Evolutionary conservation across 2,329 filamentous ascomycete species (phyloP).

Genomic region (Paecilomyces formosus): DNA sequence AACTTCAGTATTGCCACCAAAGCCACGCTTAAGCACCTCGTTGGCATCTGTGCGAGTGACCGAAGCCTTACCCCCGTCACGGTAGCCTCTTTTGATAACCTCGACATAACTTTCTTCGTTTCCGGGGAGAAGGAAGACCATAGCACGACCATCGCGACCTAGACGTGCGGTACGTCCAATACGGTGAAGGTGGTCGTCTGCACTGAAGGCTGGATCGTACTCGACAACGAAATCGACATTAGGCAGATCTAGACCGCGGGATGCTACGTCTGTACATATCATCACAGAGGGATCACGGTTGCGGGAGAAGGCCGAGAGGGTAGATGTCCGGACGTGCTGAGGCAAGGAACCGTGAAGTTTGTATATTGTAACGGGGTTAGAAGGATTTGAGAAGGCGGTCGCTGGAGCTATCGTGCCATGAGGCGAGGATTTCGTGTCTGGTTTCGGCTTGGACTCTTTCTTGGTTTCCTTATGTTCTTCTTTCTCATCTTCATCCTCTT

Average conservation of each 20-base stretch:
- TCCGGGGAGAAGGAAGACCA: constrained; percentile 85
- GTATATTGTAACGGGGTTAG: constrained; percentile 73
- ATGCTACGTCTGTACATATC: constrained; percentile 91
- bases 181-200: constrained; percentile 88
- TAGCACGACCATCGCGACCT: constrained; percentile 75
- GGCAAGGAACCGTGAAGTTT: constrained; percentile 87
- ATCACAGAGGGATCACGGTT: constrained; percentile 71
- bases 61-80: constrained; percentile 51
- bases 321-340: constrained; percentile 79
- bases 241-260: constrained; percentile 88
- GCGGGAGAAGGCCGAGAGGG: constrained; percentile 69
- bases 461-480: constrained; percentile 3
- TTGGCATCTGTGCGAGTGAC: constrained; percentile 57
- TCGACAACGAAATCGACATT: constrained; percentile 93
- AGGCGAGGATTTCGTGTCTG: constrained; percentile 18
- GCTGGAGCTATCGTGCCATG: constrained; percentile 49
- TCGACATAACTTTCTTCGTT: constrained; percentile 86
- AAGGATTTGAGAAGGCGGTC: constrained; percentile 64
- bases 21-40: constrained; percentile 60
- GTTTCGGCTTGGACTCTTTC: constrained; percentile 2
- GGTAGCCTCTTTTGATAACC: constrained; percentile 64
- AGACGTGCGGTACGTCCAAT: constrained; percentile 92
- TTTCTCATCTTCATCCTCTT: constrained; percentile 14
- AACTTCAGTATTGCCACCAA: constrained; percentile 38
- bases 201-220: constrained; percentile 90